Evolutionary conservation across 352 stramenopile genomes (phyloP), one percentile per base, ranked within the genome.

Genomic region (Thalassiosira livingstoniorum): DNA sequence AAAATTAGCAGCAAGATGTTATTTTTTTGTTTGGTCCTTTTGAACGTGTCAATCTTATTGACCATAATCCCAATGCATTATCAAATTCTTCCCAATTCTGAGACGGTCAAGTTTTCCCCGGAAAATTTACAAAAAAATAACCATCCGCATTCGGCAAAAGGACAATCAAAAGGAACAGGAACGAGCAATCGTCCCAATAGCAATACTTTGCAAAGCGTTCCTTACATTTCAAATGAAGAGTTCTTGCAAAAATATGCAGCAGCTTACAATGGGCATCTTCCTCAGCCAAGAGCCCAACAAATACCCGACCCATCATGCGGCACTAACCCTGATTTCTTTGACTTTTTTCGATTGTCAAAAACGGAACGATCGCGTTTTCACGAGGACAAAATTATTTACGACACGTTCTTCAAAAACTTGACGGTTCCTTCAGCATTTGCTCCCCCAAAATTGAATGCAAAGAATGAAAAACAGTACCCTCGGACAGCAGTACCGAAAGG

Each of bases 301-400:
- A 2, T 45, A 2, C 37, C 57, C 2, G 65, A 76, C 64, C 35
- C 35, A 34, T 69, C 65, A 34, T 82, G 74, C 39, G 74, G 74
- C 1, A 39, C 67, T 21, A 29, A 53, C 25, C 74, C 74, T 1
- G 65, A 82, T 27, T 82, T 75, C 39, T 82, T 82, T 39, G 74
- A 76, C 42, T 82, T 82, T 34, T 82, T 82, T 35, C 3, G 34
- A 11, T 54, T 82, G 32, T 53, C 74, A 45, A 82, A 82, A 64
- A 53, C 74, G 10, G 45, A 71, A 32, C 67, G 65, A 69, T 82
- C 74, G 15, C 27, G 74, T 29, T 82, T 82, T 69, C 65, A 75
- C 42, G 74, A 82, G 35, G 74, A 82, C 43, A 82, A 82, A 57
- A 81, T 81, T 31, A 81, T 81, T 29, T 81, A 81, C 53, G 73